phyloP scores from a whole-genome alignment of 73 alveolate species.

The Paramecium bursaria region DNA sequence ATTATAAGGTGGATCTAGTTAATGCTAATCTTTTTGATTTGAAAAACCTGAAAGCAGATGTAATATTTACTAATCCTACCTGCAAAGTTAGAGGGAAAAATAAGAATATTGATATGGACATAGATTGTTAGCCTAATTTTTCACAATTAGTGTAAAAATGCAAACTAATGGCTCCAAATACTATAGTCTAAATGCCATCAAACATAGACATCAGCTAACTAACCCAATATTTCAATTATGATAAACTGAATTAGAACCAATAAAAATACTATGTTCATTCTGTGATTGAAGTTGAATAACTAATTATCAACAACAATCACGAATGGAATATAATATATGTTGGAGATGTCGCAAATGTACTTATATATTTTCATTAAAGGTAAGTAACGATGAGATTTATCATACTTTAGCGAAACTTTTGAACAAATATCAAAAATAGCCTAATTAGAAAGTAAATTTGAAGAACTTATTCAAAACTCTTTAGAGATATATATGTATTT shows the following conservation, averaged over 20 bases:
- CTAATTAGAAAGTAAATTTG: no score
- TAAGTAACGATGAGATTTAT: no score
- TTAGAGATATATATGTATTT: no score
- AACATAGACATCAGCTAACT: conserved; percentile 16
- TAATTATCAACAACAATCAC: background rate
- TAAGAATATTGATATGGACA: background rate
- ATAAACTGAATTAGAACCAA: background rate
- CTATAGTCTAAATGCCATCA: conserved; percentile 26
- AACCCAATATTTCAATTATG: conserved; percentile 1
- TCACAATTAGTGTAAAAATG: background rate
- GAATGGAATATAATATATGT: conserved; percentile 19
- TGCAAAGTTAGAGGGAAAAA: background rate
- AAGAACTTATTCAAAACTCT: no score
- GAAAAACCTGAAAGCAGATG: conserved; percentile 31
- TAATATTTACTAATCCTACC: conserved; percentile 34
- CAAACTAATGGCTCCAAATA: background rate
- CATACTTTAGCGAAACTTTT: no score
- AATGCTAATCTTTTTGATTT: conserved; percentile 32
- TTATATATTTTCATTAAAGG: background rate
- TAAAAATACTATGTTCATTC: background rate
- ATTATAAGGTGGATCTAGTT: conserved; percentile 26
- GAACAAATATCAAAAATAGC: no score
- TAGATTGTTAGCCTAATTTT: background rate
- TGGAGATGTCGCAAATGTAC: conserved; percentile 37
- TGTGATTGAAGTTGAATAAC: conserved; percentile 1